Evolutionary conservation across 306 rosid genomes (phyloP), one percentile per base, ranked within the genome.

Genomic region (Quercus robur): DNA sequence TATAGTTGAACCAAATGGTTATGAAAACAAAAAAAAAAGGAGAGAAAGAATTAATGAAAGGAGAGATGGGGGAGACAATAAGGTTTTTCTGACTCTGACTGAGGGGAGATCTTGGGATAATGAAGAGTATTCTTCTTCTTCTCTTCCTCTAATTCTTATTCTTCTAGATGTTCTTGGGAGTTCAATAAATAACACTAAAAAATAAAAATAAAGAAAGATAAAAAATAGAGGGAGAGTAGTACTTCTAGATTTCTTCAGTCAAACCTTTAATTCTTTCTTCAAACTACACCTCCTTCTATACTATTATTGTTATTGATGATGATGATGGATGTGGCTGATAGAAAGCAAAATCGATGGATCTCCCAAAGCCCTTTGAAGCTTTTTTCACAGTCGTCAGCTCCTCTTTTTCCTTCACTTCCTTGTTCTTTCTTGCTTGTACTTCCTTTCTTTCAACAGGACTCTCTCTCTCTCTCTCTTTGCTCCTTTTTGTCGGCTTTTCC

Each of bases 181-280:
- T 62, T 71, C 28, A 70, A 70, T 54, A 62, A 46, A 55, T 26
- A 41, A 80, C 25, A 49, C 20, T 20, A 31, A 11, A 4, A 28
- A 55, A 54, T 30, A 51, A 63, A 26, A 61, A 62, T 25, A 61
- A 14, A 21, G n/a, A 26, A 67, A 25, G 59, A 72, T 12, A 62
- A 51, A 74, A 28, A 31, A 30, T n/a, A 33, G 41, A 21, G 21
- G 4, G 31, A 35, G 26, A 81, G 66, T 13, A 75, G 44, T 46
- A 51, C 35, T 58, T 18, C 81, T 86, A 71, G 81, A 81, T 81
- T 80, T 83, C 85, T 71, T 77, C 77, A 51, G 89, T 86, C 87
- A 86, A 86, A 73, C 78, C 78, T 78, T 49, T 55, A 33, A 41
- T 75, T 58, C 49, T 23, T 77, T 81, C 71, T 49, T 68, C 52